phyloP scores from a whole-genome alignment of 352 stramenopile genomes.

The Globisporangium uncinulatum region DNA sequence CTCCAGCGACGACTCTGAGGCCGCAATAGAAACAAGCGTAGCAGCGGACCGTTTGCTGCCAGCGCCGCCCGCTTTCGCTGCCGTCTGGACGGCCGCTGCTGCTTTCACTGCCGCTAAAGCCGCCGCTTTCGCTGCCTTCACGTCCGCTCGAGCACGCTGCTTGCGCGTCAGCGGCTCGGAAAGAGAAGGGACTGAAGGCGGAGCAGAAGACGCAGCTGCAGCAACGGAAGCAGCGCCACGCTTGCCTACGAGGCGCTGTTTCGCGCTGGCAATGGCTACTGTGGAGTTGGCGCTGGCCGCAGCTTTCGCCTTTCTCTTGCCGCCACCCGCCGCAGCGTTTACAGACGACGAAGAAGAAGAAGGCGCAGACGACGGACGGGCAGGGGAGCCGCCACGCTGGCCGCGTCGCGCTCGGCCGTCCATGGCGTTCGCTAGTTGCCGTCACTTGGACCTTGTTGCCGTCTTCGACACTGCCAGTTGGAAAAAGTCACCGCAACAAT shows the following conservation, averaged over 20 bases:
- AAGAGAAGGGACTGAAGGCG: too few species aligned
- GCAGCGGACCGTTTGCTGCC: not conserved
- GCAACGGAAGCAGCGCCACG: too few species aligned
- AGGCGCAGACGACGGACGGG: too few species aligned
- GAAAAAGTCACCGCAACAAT: not conserved
- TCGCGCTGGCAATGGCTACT: not conserved
- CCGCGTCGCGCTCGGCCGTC: not conserved
- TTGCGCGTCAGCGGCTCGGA: not conserved
- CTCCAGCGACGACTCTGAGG: not conserved
- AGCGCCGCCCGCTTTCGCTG: not conserved
- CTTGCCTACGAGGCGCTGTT: too few species aligned
- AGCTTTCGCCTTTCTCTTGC: not conserved
- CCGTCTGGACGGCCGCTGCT: constrained; percentile 17
- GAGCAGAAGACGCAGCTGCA: too few species aligned
- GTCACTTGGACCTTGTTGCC: too few species aligned
- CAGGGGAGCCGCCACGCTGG: not conserved
- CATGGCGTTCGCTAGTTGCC: not conserved
- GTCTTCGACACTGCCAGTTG: not conserved
- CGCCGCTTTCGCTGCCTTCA: constrained; percentile 12
- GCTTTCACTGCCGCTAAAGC: constrained; percentile 8
- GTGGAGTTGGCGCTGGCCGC: not conserved
- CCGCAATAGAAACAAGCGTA: not conserved
- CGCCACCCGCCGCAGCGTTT: not conserved
- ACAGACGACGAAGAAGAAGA: too few species aligned
- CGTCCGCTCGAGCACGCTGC: constrained; percentile 3